Conservation (phyloP, 495 filamentous ascomycete species). For the Xeromyces bisporus region DNA sequence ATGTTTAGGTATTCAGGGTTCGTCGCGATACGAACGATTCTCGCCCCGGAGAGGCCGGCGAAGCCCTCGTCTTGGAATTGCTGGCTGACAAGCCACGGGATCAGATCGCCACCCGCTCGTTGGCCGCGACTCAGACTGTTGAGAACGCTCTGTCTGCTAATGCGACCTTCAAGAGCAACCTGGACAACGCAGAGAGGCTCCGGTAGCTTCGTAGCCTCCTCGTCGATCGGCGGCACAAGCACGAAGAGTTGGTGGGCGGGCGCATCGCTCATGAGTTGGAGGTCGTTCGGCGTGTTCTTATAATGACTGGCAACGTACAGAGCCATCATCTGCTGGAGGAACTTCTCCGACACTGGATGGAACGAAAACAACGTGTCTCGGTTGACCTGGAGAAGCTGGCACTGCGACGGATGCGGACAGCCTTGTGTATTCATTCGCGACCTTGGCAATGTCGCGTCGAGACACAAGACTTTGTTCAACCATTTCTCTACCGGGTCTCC, state of each 20-base stretch:
- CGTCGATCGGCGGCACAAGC: constrained; percentile 71
- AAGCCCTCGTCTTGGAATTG: constrained; percentile 99
- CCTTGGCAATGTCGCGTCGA: constrained; percentile 75
- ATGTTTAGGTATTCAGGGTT: constrained; percentile 88
- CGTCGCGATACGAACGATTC: constrained; percentile 88
- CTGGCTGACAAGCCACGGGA: constrained; percentile 94
- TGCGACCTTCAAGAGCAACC: constrained; percentile 84
- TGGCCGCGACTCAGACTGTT: constrained; percentile 78
- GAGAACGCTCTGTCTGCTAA: constrained; percentile 81
- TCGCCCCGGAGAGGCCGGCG: constrained; percentile 78
- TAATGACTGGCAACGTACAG: constrained; percentile 97
- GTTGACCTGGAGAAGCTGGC: constrained; percentile 84
- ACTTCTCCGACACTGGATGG: constrained; percentile 92
- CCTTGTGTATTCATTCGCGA: constrained; percentile 60
- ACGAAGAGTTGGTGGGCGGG: constrained; percentile 95
- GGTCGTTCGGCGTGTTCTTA: constrained; percentile 95
- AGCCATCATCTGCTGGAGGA: constrained; percentile 95
- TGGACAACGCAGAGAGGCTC: constrained; percentile 94
- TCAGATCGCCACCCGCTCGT: constrained; percentile 83
- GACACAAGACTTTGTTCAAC: constrained; percentile 85
- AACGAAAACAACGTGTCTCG: constrained; percentile 96
- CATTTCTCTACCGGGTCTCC: constrained; percentile 88
- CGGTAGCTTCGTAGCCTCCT: constrained; percentile 59
- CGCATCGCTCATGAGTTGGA: constrained; percentile 95
- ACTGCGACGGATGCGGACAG: constrained; percentile 77